Evolutionary conservation across 192 early-diverging fungal genomes (phyloP).

Genomic region (Entomortierella chlamydospora): DNA sequence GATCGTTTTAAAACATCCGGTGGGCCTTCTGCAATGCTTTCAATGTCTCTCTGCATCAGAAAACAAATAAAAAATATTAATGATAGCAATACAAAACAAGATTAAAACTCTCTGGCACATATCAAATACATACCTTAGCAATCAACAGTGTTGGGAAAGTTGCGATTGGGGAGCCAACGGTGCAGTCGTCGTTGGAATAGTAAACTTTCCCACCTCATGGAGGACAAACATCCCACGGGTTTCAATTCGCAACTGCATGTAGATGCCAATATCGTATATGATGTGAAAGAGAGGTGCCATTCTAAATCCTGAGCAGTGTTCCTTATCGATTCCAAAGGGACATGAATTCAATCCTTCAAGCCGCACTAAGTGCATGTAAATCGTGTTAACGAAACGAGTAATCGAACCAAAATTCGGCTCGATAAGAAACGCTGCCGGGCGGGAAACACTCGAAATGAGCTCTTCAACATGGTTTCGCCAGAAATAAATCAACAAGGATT

Average conservation of each 20-base stretch:
- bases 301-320: constrained; percentile 14
- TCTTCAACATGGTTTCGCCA: constrained; percentile 7
- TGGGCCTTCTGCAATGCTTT: not conserved
- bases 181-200: constrained; percentile 1
- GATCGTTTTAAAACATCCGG: not conserved
- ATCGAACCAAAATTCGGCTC: too few species aligned
- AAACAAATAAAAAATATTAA: not conserved
- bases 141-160: not conserved
- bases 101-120: constrained; percentile 5
- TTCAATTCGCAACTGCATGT: constrained; percentile 15
- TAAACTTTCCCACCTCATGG: not conserved
- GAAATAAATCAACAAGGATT: not conserved
- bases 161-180: not conserved
- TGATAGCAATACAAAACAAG: not conserved
- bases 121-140: constrained; percentile 1
- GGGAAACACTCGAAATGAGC: constrained; percentile 10
- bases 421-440: too few species aligned
- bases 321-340: too few species aligned
- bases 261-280: constrained; percentile 15
- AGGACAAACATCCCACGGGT: constrained; percentile 12
- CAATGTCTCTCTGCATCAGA: not conserved
- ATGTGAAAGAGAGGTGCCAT: constrained; percentile 30
- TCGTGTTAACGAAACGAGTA: too few species aligned
- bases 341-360: too few species aligned
- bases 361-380: too few species aligned